Base-by-base conservation (phyloP, 164 flowering plant genomes). In the Kalanchoe fedtschenkoi region DNA sequence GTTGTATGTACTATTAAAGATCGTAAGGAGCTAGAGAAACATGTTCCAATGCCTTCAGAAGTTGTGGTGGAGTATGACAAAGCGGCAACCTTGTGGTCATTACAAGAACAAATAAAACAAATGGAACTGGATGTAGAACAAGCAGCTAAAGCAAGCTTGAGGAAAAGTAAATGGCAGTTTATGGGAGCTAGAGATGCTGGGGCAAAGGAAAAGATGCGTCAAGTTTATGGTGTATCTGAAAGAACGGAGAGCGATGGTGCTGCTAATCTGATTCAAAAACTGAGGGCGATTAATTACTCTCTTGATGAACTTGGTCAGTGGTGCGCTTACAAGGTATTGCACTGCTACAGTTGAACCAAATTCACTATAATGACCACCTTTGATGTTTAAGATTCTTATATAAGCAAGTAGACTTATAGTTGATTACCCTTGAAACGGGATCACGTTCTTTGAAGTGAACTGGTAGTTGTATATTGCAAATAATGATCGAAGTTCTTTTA, bases 151-250 rank as follows among this genome's bases (percentile, higher is more conserved):
- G 72, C 87, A 35, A 85, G 99, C 70, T 83, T 88, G 38, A 81
- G 85, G 70, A 86, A 80, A 78, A 93, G 96, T 67, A 93, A 93
- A 68, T 93, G 99, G 99, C 96, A 93, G 60, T 88, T 93, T 71
- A 93, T 93, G 99, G 99, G 99, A 67, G 99, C 99, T 15, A 84
- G 99, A 76, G 99, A 93, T 87, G 99, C 99, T 61, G 99, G 99
- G 63, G 82, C 93, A 10, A 93, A 85, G 82, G 99, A 90, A 75
- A 96, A 88, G 75, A 75, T 90, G 62, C 92, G 95, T 58, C 97
- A 88, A 75, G 87, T 93, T 66, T 93, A 90, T 76, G 99, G 99
- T 69, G 91, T 90, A 15, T 87, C 99, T 70, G 99, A 90, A 73
- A 84, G 99, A 79, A 90, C 99, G 37, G 99, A 90, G 67, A 84